These are phyloP conservation scores for Aspergillus ochraceus DNA, from an alignment of 2,329 filamentous ascomycete species.

Conservation along the genomic window DNA sequence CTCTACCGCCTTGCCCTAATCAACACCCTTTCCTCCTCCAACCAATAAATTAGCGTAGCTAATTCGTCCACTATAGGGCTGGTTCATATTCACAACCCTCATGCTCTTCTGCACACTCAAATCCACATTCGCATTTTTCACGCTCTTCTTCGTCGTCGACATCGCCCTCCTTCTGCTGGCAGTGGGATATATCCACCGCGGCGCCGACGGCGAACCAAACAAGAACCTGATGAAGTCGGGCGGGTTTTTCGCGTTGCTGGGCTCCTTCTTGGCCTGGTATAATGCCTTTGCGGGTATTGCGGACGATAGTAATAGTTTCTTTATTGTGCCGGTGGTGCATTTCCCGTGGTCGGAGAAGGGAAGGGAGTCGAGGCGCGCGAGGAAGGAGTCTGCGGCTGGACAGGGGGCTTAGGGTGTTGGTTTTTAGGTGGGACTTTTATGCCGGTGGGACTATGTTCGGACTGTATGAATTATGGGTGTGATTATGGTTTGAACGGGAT, in stretches of 20 bases:
- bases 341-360: constrained; percentile 75
- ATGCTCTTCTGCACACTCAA: constrained; percentile 72
- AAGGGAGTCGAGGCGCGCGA: neutral
- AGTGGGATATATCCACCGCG: constrained; percentile 61
- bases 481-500: too few species aligned
- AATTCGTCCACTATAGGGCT: constrained; percentile 48
- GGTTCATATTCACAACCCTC: constrained; percentile 83
- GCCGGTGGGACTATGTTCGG: too few species aligned
- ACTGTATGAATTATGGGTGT: too few species aligned
- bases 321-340: constrained; percentile 87
- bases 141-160: constrained; percentile 75
- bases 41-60: too few species aligned
- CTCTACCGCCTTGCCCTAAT: too few species aligned
- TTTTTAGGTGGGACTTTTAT: too few species aligned
- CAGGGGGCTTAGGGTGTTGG: neutral
- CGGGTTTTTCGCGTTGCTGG: constrained; percentile 74
- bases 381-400: neutral
- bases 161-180: constrained; percentile 73
- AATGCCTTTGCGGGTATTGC: constrained; percentile 80
- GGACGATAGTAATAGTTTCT: constrained; percentile 74
- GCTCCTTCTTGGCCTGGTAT: constrained; percentile 84
- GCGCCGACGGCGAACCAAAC: constrained; percentile 42
- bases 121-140: constrained; percentile 76
- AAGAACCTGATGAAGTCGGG: constrained; percentile 65
- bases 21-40: neutral